phyloP scores from a whole-genome alignment of 2,329 filamentous ascomycete genomes.

The Zymoseptoria brevis region DNA sequence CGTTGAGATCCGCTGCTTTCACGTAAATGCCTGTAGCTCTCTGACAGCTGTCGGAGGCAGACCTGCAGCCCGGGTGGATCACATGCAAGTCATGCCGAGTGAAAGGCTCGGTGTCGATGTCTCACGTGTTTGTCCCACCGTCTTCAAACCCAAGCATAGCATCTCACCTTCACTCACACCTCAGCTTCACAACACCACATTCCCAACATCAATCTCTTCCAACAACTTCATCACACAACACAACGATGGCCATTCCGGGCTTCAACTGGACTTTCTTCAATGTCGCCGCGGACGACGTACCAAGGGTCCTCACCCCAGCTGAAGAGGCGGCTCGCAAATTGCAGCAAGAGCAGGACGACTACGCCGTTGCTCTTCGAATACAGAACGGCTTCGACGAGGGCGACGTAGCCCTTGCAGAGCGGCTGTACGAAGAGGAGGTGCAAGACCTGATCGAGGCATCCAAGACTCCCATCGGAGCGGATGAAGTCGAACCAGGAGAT shows the following conservation, averaged over 20 bases:
- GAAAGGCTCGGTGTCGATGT: neutral
- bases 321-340: neutral
- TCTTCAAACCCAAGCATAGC: neutral
- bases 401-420: neutral
- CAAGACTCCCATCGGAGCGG: neutral
- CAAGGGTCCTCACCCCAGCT: neutral
- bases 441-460: neutral
- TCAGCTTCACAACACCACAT: neutral
- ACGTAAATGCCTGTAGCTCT: neutral
- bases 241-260: neutral
- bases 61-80: neutral
- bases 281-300: neutral
- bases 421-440: neutral
- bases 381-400: neutral
- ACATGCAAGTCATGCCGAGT: neutral
- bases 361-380: neutral
- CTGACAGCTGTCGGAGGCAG: neutral
- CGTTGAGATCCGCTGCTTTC: neutral
- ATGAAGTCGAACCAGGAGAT: neutral
- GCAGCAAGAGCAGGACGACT: neutral
- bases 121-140: neutral
- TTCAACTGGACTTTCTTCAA: neutral
- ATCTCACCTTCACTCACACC: neutral
- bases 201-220: neutral
- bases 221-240: neutral